Base-by-base conservation (phyloP, 148 eudicot species). In the Pouteria glomerata region DNA sequence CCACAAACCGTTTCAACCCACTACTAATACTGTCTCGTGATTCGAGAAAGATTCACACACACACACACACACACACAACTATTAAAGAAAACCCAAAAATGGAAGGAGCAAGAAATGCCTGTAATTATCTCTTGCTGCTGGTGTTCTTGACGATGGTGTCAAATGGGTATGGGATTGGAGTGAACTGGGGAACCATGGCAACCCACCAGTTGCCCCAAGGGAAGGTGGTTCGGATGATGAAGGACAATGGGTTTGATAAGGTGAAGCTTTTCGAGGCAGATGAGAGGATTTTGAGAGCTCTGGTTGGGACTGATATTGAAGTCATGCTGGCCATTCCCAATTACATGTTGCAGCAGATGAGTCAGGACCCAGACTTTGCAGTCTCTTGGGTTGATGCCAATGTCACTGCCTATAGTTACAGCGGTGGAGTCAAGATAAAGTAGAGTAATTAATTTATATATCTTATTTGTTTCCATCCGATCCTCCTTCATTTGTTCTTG, bases 111-210 rank as follows among this genome's bases (percentile, higher is more conserved):
- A 59, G 48, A 57, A 1, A 39, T 6, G 41, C 2, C 10, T 64
- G 26, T 8, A 39, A 26, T 51, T 73, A 52, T n/a, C 1, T 53
- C 21, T 63, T 34, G 34, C 8, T 30, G 6, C 19, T 71, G 47
- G 47, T 47, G 61, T 29, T 57, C 34, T 63, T 71, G 12, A 39
- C 66, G 26, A 31, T 71, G 57, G 70, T 56, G 3, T 71, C 68
- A 8, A 63, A 29, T 8, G 85, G 79, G 27, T 74, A 42, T 0
- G 76, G 88, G 21, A 75, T 92, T 39, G 99, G 99, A 27, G 96
- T 96, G 75, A 96, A 96, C 76, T 96, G 99, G 97, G 99, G 99
- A 4, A 96, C 97, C 5, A 85, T 90, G 96, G 84, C 96, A 3
- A 84, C 81, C 16, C 90, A 92, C 72, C 86, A 82, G 62, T 53